These are phyloP conservation scores for Suhomyces taliae DNA, from an alignment of 1,139 yeast species.

Conservation along the genomic window DNA sequence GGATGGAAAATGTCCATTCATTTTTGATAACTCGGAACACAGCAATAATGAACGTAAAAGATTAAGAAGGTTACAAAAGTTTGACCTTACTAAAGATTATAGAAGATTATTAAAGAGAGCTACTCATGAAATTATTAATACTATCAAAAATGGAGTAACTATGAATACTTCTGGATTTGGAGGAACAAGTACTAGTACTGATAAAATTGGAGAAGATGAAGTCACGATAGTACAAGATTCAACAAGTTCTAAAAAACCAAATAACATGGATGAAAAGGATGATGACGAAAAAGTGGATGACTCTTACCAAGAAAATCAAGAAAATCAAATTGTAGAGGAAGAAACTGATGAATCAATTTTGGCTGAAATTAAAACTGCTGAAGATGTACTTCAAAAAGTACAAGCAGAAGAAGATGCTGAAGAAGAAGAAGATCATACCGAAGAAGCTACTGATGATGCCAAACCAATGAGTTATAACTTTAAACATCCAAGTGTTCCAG, in stretches of 20 bases:
- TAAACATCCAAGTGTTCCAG: conserved; percentile 11
- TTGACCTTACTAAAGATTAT: conserved; percentile 42
- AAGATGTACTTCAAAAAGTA: neutral
- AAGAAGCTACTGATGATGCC: conserved; percentile 4
- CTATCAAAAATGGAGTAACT: conserved; percentile 24
- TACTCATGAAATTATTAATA: conserved; percentile 34
- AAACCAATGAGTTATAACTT: conserved; percentile 13
- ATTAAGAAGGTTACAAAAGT: conserved; percentile 39
- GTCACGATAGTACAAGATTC: conserved; percentile 19
- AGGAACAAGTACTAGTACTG: conserved; percentile 35
- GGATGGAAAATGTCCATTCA: conserved; percentile 75
- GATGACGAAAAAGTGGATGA: conserved; percentile 8
- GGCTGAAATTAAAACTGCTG: neutral
- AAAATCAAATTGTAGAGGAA: conserved; percentile 12
- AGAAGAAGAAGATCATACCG: neutral
- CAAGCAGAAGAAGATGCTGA: neutral
- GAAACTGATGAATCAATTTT: conserved; percentile 6
- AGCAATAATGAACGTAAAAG: conserved; percentile 34
- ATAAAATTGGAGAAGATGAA: conserved; percentile 22
- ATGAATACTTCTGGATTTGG: conserved; percentile 20
- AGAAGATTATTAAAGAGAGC: conserved; percentile 38
- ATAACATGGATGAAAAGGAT: conserved; percentile 3
- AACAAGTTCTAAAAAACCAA: conserved; percentile 14
- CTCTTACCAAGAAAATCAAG: conserved; percentile 13
- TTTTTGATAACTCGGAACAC: conserved; percentile 46